Evolutionary conservation across 768 basidiomycete species (phyloP).

Genomic region (Naganishia vishniacii): DNA sequence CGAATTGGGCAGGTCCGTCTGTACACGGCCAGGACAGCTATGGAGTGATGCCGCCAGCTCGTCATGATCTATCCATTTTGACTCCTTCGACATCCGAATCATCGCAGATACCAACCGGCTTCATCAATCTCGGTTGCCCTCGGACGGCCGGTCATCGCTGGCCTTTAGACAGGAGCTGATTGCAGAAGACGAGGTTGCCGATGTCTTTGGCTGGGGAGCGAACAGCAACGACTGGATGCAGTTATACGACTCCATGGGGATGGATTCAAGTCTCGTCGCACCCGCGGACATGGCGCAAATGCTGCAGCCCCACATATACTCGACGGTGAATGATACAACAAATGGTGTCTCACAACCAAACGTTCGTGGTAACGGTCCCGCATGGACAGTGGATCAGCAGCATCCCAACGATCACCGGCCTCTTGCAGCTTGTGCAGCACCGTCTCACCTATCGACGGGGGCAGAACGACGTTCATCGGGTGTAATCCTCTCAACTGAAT

Average conservation of each 20-base stretch:
- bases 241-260: constrained; percentile 13
- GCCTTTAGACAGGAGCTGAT: not conserved
- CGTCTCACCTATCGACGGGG: not conserved
- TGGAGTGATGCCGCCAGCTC: not conserved
- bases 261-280: constrained; percentile 11
- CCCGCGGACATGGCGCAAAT: constrained; percentile 4
- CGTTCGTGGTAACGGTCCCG: not conserved
- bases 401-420: not conserved
- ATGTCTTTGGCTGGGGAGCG: constrained; percentile 20
- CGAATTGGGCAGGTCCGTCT: not conserved
- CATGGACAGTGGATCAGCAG: not conserved
- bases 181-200: constrained; percentile 8
- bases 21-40: not conserved
- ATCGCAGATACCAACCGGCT: not conserved
- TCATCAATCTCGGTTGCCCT: constrained; percentile 12
- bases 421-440: not conserved
- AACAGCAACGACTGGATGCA: constrained; percentile 15
- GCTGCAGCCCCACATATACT: not conserved
- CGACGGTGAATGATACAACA: not conserved
- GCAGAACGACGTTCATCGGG: not conserved
- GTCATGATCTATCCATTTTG: not conserved
- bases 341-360: not conserved
- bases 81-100: not conserved
- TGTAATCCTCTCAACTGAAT: too few relatives aligned
- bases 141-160: not conserved